These are phyloP conservation scores for Podospora tetraspora DNA, from an alignment of 495 filamentous ascomycete genomes.

Conservation along the genomic window DNA sequence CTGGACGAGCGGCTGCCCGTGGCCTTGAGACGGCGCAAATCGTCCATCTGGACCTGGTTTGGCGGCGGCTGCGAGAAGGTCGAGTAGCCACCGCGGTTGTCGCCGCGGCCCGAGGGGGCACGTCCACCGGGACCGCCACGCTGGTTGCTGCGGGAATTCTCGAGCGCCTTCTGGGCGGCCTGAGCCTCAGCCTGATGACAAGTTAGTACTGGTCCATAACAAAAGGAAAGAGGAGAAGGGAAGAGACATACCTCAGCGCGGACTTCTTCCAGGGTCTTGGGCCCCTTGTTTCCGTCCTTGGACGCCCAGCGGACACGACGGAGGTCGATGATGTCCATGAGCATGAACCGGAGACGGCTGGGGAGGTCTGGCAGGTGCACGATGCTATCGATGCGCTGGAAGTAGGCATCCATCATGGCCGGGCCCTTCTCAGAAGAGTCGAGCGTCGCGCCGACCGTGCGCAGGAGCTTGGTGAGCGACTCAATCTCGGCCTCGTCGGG, in stretches of 20 bases:
- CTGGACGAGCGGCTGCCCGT: slow-evolving; percentile 49
- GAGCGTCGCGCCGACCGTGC: slow-evolving; percentile 83
- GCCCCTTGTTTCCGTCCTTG: slow-evolving; percentile 87
- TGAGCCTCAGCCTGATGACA: slow-evolving; percentile 53
- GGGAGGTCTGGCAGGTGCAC: slow-evolving; percentile 70
- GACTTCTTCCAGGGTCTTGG: slow-evolving; percentile 92
- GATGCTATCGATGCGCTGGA: slow-evolving; percentile 75
- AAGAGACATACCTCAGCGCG: slow-evolving; percentile 68
- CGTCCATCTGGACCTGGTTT: slow-evolving; percentile 82
- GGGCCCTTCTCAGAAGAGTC: slow-evolving; percentile 75
- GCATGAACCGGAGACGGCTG: slow-evolving; percentile 88
- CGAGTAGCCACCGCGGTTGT: slow-evolving; percentile 70
- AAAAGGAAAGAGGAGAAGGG: neutral
- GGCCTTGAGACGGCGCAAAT: slow-evolving; percentile 72
- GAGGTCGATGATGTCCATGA: slow-evolving; percentile 89
- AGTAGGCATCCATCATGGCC: slow-evolving; percentile 89
- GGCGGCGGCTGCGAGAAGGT: slow-evolving; percentile 54
- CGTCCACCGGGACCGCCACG: slow-evolving; percentile 62
- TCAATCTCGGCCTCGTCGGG: slow-evolving; percentile 96
- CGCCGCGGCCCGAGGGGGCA: slow-evolving; percentile 69
- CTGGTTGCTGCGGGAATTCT: slow-evolving; percentile 54
- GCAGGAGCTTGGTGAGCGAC: slow-evolving; percentile 84
- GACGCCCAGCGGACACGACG: slow-evolving; percentile 68
- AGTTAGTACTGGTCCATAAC: slow-evolving; percentile 13
- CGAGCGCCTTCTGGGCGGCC: slow-evolving; percentile 62